Evolutionary conservation across 2,329 filamentous ascomycete species (phyloP).

Genomic region (Atkinsonella hypoxylon): DNA sequence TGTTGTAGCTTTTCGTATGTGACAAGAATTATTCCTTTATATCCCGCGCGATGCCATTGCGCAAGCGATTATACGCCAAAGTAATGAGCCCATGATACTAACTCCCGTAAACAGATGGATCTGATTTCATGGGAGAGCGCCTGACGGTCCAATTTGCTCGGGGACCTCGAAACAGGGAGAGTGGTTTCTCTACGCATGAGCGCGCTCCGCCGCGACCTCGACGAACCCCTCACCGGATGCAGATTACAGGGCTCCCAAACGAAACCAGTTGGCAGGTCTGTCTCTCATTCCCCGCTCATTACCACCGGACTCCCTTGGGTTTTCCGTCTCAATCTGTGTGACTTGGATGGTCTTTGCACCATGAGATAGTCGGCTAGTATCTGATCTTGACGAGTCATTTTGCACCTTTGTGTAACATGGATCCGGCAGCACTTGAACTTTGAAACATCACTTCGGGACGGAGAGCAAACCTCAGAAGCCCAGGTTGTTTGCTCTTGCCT

Average conservation of each 20-base stretch:
- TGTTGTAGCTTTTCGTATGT: conserved; percentile 49
- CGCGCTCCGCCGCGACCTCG: conserved; percentile 62
- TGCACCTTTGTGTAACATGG: conserved; percentile 8
- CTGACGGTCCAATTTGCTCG: conserved; percentile 97
- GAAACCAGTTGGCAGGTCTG: conserved; percentile 99
- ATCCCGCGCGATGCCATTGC: not conserved
- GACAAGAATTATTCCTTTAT: conserved; percentile 7
- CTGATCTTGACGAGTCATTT: conserved; percentile 8
- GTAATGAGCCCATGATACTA: not conserved
- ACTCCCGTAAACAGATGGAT: conserved; percentile 57
- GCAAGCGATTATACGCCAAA: not conserved
- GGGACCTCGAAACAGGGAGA: conserved; percentile 53
- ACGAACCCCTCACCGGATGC: conserved; percentile 92
- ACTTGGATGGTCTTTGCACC: conserved; percentile 19
- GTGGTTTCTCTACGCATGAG: conserved; percentile 39
- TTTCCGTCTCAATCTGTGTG: conserved; percentile 16
- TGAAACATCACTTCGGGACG: conserved; percentile 3
- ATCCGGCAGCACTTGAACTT: conserved; percentile 16
- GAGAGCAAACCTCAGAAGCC: conserved; percentile 2
- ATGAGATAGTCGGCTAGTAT: conserved; percentile 10
- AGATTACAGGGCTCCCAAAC: conserved; percentile 88
- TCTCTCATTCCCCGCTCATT: conserved; percentile 49
- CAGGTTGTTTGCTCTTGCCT: conserved; percentile 9
- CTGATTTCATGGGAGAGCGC: conserved; percentile 95
- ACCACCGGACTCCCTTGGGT: conserved; percentile 32